These are phyloP conservation scores for Polyporus tsugae DNA, from an alignment of 1,284 basidiomycete species.

Conservation along the genomic window DNA sequence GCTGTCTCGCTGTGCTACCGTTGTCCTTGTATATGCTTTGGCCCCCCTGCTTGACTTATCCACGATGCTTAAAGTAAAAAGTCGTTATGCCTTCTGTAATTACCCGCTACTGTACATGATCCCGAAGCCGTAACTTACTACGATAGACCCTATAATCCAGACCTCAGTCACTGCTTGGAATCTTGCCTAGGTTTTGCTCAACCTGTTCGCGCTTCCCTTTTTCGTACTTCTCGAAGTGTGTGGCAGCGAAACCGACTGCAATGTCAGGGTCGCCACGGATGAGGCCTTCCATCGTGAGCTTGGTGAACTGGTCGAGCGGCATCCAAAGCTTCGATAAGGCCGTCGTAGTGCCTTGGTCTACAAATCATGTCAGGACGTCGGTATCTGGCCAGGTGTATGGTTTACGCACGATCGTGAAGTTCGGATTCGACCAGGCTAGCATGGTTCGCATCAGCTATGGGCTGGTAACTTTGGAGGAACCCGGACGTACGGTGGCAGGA, in stretches of 20 bases:
- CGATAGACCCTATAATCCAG: not conserved
- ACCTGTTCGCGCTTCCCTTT: conserved; percentile 40
- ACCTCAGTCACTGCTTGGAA: not conserved
- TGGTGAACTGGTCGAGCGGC: conserved; percentile 61
- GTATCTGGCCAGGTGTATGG: not conserved
- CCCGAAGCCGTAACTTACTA: too few species aligned
- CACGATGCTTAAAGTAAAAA: not conserved
- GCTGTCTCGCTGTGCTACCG: conserved; percentile 1
- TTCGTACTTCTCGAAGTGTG: conserved; percentile 42
- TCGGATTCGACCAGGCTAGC: conserved; percentile 68
- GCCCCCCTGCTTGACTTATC: not conserved
- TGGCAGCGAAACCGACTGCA: conserved; percentile 42
- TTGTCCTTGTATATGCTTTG: not conserved
- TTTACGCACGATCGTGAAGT: conserved; percentile 62
- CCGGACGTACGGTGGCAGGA: conserved; percentile 63
- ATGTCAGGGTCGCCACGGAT: conserved; percentile 53
- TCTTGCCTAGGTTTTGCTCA: conserved; percentile 7
- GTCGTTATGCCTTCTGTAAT: not conserved
- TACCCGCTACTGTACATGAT: not conserved
- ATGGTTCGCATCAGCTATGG: conserved; percentile 8
- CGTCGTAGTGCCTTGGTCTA: conserved; percentile 61
- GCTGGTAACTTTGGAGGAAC: not conserved
- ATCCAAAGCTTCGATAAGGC: conserved; percentile 63
- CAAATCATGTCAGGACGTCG: not conserved
- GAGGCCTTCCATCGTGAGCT: conserved; percentile 56